Percentiles rank a stretch among this genome's conserved stretches.
Conservation (phyloP, 179 eudicot genomes). For the Silene coronaria region DNA sequence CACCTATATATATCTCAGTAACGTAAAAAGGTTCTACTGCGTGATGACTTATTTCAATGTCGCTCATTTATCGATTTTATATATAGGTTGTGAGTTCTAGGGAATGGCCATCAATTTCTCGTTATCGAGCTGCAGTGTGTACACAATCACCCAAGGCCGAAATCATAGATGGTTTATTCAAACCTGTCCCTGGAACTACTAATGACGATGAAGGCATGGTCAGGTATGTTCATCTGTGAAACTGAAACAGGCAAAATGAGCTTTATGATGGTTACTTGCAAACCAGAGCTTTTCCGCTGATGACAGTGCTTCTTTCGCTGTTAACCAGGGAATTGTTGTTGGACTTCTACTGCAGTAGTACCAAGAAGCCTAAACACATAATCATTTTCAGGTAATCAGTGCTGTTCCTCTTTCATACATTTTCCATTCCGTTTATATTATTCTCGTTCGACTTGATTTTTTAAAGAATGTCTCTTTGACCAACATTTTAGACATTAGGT, state of each 20-base stretch:
- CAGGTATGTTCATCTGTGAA: too few species aligned
- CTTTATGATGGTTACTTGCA: too few species aligned
- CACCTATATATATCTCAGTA: too few species aligned
- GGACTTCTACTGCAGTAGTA: conserved; percentile 56
- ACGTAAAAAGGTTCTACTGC: too few species aligned
- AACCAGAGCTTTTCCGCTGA: background rate
- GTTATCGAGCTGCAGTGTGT: conserved; percentile 71
- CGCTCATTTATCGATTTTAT: background rate
- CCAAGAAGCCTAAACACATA: conserved; percentile 66
- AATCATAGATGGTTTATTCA: conserved; percentile 66
- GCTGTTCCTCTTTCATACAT: too few species aligned
- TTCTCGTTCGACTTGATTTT: too few species aligned
- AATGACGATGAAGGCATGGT: conserved; percentile 67
- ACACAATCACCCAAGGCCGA: conserved; percentile 82
- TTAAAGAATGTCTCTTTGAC: too few species aligned
- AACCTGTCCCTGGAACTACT: conserved; percentile 46
- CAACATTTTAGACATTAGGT: too few species aligned
- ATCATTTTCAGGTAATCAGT: conserved; percentile 86
- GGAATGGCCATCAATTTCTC: conserved; percentile 67
- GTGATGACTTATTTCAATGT: too few species aligned
- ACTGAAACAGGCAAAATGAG: too few species aligned
- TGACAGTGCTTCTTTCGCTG: background rate
- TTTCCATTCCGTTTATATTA: too few species aligned
- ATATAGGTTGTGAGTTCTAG: conserved; percentile 69
- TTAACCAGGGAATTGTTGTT: conserved; percentile 52